Evolutionary conservation across 208 protist species (phyloP).

Genomic region (Crithidia acanthocephali): DNA sequence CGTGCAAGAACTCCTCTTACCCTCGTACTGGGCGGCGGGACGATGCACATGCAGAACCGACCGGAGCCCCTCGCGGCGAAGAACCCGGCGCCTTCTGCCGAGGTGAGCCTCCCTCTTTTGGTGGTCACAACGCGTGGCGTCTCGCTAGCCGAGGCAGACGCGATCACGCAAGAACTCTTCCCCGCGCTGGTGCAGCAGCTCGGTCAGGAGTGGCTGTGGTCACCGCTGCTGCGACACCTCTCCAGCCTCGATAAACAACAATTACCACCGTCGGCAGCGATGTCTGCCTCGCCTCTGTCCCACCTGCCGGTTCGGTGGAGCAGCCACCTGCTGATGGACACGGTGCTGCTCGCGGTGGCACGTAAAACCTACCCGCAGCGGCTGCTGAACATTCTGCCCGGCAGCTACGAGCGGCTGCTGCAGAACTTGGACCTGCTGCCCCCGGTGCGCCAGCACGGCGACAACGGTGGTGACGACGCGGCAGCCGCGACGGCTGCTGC

Average conservation of each 20-base stretch:
- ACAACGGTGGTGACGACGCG: slow-evolving; percentile 16
- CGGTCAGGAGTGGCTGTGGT: slow-evolving; percentile 88
- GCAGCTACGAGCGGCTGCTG: slow-evolving; percentile 60
- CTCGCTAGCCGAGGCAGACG: slow-evolving; percentile 65
- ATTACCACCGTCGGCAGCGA: slow-evolving; percentile 7
- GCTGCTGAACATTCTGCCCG: slow-evolving; percentile 63
- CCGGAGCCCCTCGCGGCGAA: slow-evolving; percentile 17
- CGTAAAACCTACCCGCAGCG: slow-evolving; percentile 67
- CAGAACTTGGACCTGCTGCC: slow-evolving; percentile 37
- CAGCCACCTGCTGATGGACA: slow-evolving; percentile 49
- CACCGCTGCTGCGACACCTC: slow-evolving; percentile 56
- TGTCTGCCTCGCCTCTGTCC: too few relatives aligned
- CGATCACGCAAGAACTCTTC: slow-evolving; percentile 52
- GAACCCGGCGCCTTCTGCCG: not conserved
- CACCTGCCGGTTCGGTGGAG: slow-evolving; percentile 40
- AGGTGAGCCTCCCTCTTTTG: not conserved
- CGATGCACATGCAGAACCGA: slow-evolving; percentile 30
- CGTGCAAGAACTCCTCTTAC: slow-evolving; percentile 72
- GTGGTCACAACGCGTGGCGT: slow-evolving; percentile 52
- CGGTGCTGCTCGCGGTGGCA: slow-evolving; percentile 45
- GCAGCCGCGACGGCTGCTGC: not conserved
- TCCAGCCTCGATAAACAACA: slow-evolving; percentile 56
- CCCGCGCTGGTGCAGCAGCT: slow-evolving; percentile 75
- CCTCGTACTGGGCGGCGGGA: slow-evolving; percentile 48
- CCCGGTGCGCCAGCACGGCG: slow-evolving; percentile 3